These are phyloP conservation scores for Leishmania tropica DNA, from an alignment of 208 protist genomes.

Conservation along the genomic window DNA sequence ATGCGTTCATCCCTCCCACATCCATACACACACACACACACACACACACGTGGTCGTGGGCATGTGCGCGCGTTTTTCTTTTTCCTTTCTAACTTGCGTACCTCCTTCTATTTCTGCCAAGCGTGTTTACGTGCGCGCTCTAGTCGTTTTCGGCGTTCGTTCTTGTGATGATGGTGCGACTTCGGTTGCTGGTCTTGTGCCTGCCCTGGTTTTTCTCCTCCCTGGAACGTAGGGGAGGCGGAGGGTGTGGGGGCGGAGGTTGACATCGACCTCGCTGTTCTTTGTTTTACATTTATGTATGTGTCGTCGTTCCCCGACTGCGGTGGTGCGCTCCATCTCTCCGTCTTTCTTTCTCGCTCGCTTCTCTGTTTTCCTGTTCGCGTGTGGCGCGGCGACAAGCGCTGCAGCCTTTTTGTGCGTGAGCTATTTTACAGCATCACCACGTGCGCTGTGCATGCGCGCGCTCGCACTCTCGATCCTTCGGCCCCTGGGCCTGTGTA, in stretches of 20 bases:
- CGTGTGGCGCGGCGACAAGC: background rate
- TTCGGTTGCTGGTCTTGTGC: no score
- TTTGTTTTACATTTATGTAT: background rate
- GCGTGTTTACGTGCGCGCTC: background rate
- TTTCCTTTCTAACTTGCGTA: no score
- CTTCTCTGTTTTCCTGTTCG: background rate
- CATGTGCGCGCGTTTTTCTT: no score
- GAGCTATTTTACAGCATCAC: background rate
- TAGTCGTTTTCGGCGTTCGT: background rate
- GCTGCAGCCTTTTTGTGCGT: background rate
- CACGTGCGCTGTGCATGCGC: background rate
- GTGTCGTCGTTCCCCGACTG: background rate
- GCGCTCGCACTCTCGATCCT: background rate
- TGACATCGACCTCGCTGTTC: background rate
- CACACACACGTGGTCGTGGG: no score
- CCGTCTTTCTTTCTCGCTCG: background rate
- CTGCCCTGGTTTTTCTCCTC: background rate
- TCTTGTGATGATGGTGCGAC: background rate
- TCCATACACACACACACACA: no score
- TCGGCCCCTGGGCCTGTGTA: slow-evolving; percentile 10
- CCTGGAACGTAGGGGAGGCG: no score
- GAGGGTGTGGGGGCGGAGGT: background rate
- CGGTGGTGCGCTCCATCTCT: background rate
- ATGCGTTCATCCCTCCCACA: no score
- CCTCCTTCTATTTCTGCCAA: background rate